Evolutionary conservation across 805 yeast genomes (phyloP).

Genomic region (Dipodascopsis uninucleata): DNA sequence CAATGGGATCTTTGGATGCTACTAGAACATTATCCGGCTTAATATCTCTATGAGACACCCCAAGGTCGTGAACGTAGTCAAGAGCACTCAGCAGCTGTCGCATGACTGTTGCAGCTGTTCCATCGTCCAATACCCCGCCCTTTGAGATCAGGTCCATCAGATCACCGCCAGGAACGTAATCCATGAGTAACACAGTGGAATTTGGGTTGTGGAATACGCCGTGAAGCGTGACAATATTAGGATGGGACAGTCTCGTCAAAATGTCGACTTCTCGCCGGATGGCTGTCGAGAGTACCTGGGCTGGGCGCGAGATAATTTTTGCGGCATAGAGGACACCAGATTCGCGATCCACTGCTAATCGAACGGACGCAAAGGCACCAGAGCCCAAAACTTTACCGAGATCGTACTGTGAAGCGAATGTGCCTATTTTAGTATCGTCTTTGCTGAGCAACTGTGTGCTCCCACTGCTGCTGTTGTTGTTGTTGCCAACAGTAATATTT

Average conservation of each 20-base stretch:
- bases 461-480: background rate
- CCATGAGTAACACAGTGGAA: slow-evolving; percentile 87
- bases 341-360: slow-evolving; percentile 79
- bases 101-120: slow-evolving; percentile 80
- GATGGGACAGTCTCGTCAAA: slow-evolving; percentile 59
- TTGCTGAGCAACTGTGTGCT: slow-evolving; percentile 25
- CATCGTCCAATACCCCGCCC: slow-evolving; percentile 82
- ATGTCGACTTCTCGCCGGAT: slow-evolving; percentile 85
- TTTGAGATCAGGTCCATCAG: slow-evolving; percentile 95
- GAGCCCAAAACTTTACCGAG: slow-evolving; percentile 86
- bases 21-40: slow-evolving; percentile 95
- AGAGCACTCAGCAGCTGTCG: slow-evolving; percentile 81
- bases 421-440: too few relatives aligned
- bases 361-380: slow-evolving; percentile 97
- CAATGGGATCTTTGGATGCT: slow-evolving; percentile 84
- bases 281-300: slow-evolving; percentile 70
- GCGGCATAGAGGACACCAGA: slow-evolving; percentile 88
- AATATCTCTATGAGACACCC: slow-evolving; percentile 92
- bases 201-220: slow-evolving; percentile 83
- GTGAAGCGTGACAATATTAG: slow-evolving; percentile 75
- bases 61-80: slow-evolving; percentile 79
- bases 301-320: slow-evolving; percentile 79
- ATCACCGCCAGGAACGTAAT: slow-evolving; percentile 94
- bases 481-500: slow-evolving; percentile 37
- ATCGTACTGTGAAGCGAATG: slow-evolving; percentile 64